Base-by-base conservation (phyloP, 805 yeast genomes). In the Suhomyces kilbournensis region DNA sequence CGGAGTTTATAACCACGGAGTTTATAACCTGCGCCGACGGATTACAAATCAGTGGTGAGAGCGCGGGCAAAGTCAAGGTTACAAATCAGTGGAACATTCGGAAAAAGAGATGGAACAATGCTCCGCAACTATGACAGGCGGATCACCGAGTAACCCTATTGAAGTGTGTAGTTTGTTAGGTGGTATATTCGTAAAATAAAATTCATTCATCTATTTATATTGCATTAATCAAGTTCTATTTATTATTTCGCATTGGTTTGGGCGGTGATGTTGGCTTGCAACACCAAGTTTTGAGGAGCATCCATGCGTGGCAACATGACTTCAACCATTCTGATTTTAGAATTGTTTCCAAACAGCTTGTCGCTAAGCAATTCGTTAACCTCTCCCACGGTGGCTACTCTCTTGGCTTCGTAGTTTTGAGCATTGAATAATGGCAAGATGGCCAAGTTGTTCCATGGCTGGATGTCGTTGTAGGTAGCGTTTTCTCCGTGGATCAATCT, bases 401-500 rank as follows among this genome's bases (percentile, higher is more conserved):
- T 76, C 53, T 74, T 60, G 55, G 82, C 74, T 64, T 85, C 85
- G 69, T 78, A 83, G 49, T 74, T 70, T 44, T 68, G 68, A 52
- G 86, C 87, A 56, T 82, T 83, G 75, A 88, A 88, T 42, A 80
- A 65, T 53, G 80, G 81, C 61, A 84, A 72, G 52, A 85, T 60
- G 52, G 74, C 75, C 68, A 75, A 73, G 72, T 85, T 86, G 64
- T 83, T 78, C 90, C 90, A 85, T 51, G 78, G 71, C 71, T 85
- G 90, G 63, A 85, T 81, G 59, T 79, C 81, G 68, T 85, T 85
- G 73, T 85, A 85, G 52, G 75, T 70, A 47, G 88, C 88, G 28
- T 72, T 72, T 60, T 74, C 80, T 67, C 90, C 90, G 72, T 85
- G 90, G 59, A 85, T 84, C 72, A 85, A 78, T 72, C 84, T 82